Evolutionary conservation across 441 rosid species (phyloP).

Genomic region (Eutrema salsugineum): DNA sequence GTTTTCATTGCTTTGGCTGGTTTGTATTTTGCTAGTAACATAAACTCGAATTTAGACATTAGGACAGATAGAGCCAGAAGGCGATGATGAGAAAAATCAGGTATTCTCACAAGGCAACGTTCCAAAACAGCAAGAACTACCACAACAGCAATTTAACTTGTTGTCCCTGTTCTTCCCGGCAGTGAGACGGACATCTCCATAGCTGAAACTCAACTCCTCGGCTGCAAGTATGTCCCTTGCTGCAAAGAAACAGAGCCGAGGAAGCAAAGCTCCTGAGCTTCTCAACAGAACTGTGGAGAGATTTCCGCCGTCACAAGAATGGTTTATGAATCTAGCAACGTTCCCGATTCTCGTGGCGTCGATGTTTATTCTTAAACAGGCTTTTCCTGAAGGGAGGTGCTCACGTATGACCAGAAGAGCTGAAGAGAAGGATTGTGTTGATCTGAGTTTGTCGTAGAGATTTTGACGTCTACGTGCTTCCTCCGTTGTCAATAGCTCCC

Average conservation of each 20-base stretch:
- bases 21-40: not conserved
- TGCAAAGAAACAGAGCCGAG: slow-evolving; percentile 85
- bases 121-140: slow-evolving; percentile 63
- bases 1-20: not conserved
- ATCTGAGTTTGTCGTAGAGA: slow-evolving; percentile 55
- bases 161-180: slow-evolving; percentile 22
- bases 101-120: slow-evolving; percentile 73
- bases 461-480: slow-evolving; percentile 71
- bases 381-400: slow-evolving; percentile 84
- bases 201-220: slow-evolving; percentile 79
- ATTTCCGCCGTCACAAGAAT: slow-evolving; percentile 90
- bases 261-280: slow-evolving; percentile 57
- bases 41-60: not conserved
- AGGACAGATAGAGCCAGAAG: not conserved
- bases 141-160: slow-evolving; percentile 69
- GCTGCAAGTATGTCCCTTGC: slow-evolving; percentile 57
- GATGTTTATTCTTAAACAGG: slow-evolving; percentile 81
- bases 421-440: slow-evolving; percentile 40
- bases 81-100: slow-evolving; percentile 9
- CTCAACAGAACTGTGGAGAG: slow-evolving; percentile 58
- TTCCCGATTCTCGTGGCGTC: slow-evolving; percentile 84
- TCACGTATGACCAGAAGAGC: slow-evolving; percentile 87
- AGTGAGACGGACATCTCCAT: slow-evolving; percentile 55
- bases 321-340: slow-evolving; percentile 77
- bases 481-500: slow-evolving; percentile 69